A percentile compares a stretch with the other conserved stretches of the same genome.
These are phyloP conservation scores for Peniophora sp. DNA, from an alignment of 1,284 basidiomycete genomes.

Conservation along the genomic window DNA sequence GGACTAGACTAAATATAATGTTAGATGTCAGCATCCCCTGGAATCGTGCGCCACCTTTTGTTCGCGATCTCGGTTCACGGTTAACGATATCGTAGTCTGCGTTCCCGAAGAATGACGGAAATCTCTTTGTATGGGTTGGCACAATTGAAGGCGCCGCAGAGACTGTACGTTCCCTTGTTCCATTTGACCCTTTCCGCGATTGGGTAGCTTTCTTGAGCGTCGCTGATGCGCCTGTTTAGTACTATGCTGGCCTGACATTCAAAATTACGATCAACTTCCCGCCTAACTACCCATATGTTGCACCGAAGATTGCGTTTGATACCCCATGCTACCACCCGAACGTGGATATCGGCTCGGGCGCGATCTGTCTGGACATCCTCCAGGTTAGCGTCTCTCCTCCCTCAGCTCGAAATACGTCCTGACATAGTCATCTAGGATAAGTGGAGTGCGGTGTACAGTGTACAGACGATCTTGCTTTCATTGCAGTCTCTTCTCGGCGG, in stretches of 20 bases:
- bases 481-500: constrained; percentile 80
- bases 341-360: constrained; percentile 70
- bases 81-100: constrained; percentile 50
- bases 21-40: constrained; percentile 79
- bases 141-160: constrained; percentile 74
- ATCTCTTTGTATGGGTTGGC: constrained; percentile 78
- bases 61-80: neutral
- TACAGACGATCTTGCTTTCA: constrained; percentile 82
- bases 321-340: constrained; percentile 84
- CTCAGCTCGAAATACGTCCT: no score
- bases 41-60: constrained; percentile 51
- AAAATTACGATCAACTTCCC: constrained; percentile 78
- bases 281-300: constrained; percentile 75
- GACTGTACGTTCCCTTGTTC: constrained; percentile 41
- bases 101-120: constrained; percentile 76
- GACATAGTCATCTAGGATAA: constrained; percentile 51
- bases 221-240: constrained; percentile 29
- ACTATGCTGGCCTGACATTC: constrained; percentile 71
- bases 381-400: constrained; percentile 56
- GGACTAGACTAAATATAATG: neutral
- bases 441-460: constrained; percentile 86
- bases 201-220: neutral
- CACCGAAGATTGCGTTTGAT: constrained; percentile 75
- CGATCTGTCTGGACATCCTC: constrained; percentile 80
- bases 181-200: neutral